Percentiles rank a stretch among this genome's conserved stretches.
Conservation (phyloP, 306 rosid genomes). For the Trifolium repens region DNA sequence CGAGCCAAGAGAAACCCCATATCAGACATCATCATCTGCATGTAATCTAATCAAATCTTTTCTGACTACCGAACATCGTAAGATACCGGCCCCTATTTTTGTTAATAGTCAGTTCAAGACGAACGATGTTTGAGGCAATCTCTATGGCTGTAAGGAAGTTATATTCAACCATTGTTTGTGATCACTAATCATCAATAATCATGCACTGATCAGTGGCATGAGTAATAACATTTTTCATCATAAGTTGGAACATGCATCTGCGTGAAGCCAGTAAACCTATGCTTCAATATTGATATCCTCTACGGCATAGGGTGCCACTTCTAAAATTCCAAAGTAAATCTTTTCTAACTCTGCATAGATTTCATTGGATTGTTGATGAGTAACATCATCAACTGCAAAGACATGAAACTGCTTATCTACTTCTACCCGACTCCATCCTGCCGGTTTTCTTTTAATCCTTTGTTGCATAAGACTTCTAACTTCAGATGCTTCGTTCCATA, state of each 20-base stretch:
- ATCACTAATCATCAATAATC: background rate
- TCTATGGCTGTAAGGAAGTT: background rate
- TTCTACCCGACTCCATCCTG: constrained; percentile 64
- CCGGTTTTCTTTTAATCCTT: constrained; percentile 45
- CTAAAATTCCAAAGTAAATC: constrained; percentile 33
- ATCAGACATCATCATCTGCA: too few relatives aligned
- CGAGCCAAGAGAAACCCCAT: too few relatives aligned
- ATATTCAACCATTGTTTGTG: background rate
- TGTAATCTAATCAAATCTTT: too few relatives aligned
- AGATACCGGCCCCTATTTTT: too few relatives aligned
- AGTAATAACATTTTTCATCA: background rate
- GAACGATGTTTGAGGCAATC: background rate
- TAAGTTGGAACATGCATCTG: background rate
- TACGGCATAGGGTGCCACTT: constrained; percentile 14
- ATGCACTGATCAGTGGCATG: background rate
- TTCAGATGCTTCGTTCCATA: constrained; percentile 59
- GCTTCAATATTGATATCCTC: constrained; percentile 14
- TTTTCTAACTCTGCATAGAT: constrained; percentile 31
- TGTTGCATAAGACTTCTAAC: constrained; percentile 56
- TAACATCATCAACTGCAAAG: constrained; percentile 53
- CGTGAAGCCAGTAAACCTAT: constrained; percentile 4
- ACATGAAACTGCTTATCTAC: constrained; percentile 48
- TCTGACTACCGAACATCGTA: too few relatives aligned
- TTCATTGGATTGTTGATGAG: constrained; percentile 42
- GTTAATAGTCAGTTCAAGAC: too few relatives aligned